phyloP scores from a whole-genome alignment of 2,329 filamentous ascomycete species.

The Magnaporthiopsis incrustans region DNA sequence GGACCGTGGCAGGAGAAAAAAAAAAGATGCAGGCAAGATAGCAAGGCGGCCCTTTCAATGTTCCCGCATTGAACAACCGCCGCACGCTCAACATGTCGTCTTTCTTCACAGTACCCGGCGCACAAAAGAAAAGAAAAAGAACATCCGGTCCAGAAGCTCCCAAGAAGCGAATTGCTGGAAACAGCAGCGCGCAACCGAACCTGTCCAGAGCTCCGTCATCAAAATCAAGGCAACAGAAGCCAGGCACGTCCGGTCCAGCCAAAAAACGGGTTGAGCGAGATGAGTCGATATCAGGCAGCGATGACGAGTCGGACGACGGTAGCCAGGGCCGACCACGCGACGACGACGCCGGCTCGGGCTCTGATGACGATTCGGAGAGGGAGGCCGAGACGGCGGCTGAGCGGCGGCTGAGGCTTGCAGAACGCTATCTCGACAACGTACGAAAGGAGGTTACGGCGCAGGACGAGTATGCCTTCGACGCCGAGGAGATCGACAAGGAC shows the following conservation, averaged over 20 bases:
- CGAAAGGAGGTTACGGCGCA: slow-evolving; percentile 57
- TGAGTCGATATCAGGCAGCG: slow-evolving; percentile 83
- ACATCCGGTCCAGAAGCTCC: slow-evolving; percentile 42
- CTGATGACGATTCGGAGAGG: slow-evolving; percentile 57
- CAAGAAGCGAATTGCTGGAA: slow-evolving; percentile 50
- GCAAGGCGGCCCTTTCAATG: neutral
- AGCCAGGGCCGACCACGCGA: slow-evolving; percentile 20
- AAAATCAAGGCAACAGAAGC: slow-evolving; percentile 20
- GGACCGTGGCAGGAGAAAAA: slow-evolving; percentile 1
- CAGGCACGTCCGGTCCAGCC: slow-evolving; percentile 22
- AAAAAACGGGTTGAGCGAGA: slow-evolving; percentile 43
- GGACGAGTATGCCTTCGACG: slow-evolving; percentile 83
- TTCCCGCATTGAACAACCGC: slow-evolving; percentile 8
- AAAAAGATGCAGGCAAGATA: slow-evolving; percentile 8
- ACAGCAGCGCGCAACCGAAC: slow-evolving; percentile 35
- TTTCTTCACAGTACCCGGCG: slow-evolving; percentile 85
- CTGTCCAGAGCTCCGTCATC: slow-evolving; percentile 30
- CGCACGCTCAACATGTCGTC: slow-evolving; percentile 64
- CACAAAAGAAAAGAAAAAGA: slow-evolving; percentile 87
- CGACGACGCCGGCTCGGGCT: slow-evolving; percentile 29
- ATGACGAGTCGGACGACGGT: slow-evolving; percentile 63
- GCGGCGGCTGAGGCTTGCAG: slow-evolving; percentile 75
- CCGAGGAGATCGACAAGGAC: slow-evolving; percentile 86
- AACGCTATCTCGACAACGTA: slow-evolving; percentile 88
- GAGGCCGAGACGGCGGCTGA: slow-evolving; percentile 86